Conservation (phyloP, 1,139 yeast species). For the Taphrina deformans region DNA sequence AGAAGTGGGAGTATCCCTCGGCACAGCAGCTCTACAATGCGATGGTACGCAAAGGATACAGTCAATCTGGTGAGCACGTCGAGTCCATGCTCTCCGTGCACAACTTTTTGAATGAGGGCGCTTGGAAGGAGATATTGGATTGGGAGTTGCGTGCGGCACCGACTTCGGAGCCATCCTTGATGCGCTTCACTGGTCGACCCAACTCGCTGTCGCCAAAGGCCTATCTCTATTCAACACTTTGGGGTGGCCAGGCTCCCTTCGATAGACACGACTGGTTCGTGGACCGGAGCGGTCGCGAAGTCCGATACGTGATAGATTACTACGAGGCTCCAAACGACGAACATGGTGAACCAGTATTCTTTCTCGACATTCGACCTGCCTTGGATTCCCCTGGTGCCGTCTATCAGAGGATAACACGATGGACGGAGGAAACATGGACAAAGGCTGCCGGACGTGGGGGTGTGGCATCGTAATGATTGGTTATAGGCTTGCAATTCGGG, state of each 20-base stretch:
- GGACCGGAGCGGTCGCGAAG: slow-evolving; percentile 58
- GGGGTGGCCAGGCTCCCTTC: slow-evolving; percentile 77
- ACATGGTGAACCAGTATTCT: slow-evolving; percentile 83
- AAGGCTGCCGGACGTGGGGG: slow-evolving; percentile 26
- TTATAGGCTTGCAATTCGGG: not conserved
- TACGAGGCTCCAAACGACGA: slow-evolving; percentile 91
- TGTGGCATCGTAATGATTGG: not conserved
- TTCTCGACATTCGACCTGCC: slow-evolving; percentile 93
- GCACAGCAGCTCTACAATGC: slow-evolving; percentile 99
- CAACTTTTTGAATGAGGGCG: slow-evolving; percentile 94
- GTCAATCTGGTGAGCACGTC: slow-evolving; percentile 88
- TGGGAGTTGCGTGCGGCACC: slow-evolving; percentile 66
- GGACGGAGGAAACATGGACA: slow-evolving; percentile 33
- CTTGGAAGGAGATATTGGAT: slow-evolving; percentile 88
- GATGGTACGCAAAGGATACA: slow-evolving; percentile 88
- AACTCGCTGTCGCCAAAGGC: slow-evolving; percentile 89
- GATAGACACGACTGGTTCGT: slow-evolving; percentile 99
- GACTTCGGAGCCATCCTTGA: slow-evolving; percentile 68
- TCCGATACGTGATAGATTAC: slow-evolving; percentile 92
- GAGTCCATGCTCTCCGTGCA: slow-evolving; percentile 97
- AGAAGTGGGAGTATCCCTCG: slow-evolving; percentile 95
- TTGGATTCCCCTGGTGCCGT: slow-evolving; percentile 53
- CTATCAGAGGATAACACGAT: slow-evolving; percentile 16
- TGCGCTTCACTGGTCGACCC: slow-evolving; percentile 90
- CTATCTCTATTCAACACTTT: slow-evolving; percentile 61